A percentile compares a stretch with the other conserved stretches of the same genome.
phyloP scores from a whole-genome alignment of 495 filamentous ascomycete species.

The Arthonia radiata region DNA sequence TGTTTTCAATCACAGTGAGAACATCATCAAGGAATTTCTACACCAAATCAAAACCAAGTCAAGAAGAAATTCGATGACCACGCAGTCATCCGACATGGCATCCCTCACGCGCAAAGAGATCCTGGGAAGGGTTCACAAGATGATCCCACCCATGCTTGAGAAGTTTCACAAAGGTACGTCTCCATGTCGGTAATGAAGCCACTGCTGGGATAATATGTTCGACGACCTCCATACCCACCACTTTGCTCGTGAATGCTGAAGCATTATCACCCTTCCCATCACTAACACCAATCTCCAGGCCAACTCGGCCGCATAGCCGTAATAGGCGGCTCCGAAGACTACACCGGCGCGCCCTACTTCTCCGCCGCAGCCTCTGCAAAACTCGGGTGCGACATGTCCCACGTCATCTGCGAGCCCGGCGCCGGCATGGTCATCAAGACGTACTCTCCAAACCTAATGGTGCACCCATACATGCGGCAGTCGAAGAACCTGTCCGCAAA shows the following conservation, averaged over 20 bases:
- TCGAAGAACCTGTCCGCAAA: conserved; percentile 18
- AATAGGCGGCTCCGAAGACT: conserved; percentile 86
- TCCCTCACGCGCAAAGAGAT: conserved; percentile 41
- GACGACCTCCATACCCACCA: no score
- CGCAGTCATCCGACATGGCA: no score
- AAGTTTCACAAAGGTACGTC: conserved; percentile 80
- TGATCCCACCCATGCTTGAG: conserved; percentile 85
- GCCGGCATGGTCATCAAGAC: conserved; percentile 76
- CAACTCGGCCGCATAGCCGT: conserved; percentile 83
- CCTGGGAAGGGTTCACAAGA: conserved; percentile 58
- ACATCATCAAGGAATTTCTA: no score
- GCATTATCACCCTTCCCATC: no score
- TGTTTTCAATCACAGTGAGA: no score
- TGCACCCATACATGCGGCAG: conserved; percentile 85
- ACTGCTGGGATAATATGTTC: no score
- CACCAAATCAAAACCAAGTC: no score
- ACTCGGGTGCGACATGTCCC: conserved; percentile 34
- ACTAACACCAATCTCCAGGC: conserved; percentile 23
- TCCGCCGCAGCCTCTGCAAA: conserved; percentile 87
- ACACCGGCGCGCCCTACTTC: conserved; percentile 93
- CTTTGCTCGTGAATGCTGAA: no score
- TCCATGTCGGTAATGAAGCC: no score
- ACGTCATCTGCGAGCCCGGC: conserved; percentile 83
- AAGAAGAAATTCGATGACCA: no score
- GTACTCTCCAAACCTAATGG: conserved; percentile 97